Conservation (phyloP, 768 basidiomycete genomes). For the Russula brevipes region DNA sequence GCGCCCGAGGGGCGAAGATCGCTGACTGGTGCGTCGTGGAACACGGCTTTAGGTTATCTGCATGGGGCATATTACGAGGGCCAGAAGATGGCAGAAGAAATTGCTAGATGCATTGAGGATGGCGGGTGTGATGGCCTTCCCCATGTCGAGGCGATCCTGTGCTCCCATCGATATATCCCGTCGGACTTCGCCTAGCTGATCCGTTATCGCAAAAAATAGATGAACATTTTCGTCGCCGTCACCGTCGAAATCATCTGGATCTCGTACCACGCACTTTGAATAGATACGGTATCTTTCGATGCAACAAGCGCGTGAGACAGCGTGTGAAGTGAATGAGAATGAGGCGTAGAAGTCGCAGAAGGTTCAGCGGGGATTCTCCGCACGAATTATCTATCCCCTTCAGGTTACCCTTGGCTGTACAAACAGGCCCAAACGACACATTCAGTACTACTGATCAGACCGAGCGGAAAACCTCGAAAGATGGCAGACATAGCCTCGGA, state of each 20-base stretch:
- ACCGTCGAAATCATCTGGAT: too few species aligned
- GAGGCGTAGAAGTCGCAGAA: too few species aligned
- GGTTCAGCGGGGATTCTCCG: too few species aligned
- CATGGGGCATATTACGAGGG: constrained; percentile 37
- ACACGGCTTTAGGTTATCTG: constrained; percentile 28
- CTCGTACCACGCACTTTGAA: neutral
- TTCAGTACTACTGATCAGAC: neutral
- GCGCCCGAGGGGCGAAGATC: neutral
- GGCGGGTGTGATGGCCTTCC: constrained; percentile 22
- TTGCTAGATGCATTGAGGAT: constrained; percentile 30
- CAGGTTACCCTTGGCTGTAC: neutral
- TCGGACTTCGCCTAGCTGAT: constrained; percentile 15
- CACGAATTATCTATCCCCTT: too few species aligned
- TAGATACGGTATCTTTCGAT: neutral
- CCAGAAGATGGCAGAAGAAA: constrained; percentile 27
- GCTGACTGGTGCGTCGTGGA: constrained; percentile 3
- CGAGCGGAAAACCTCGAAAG: neutral
- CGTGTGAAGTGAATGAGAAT: neutral
- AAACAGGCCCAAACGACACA: constrained; percentile 13
- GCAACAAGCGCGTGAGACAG: neutral
- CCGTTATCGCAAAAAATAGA: neutral
- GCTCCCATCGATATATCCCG: constrained; percentile 26
- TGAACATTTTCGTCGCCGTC: too few species aligned
- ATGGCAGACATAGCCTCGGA: constrained; percentile 37
- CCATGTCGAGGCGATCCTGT: constrained; percentile 27